Percentiles rank a stretch among this genome's conserved stretches.
phyloP scores from a whole-genome alignment of 2,329 filamentous ascomycete genomes.

The Colletotrichum musicola region DNA sequence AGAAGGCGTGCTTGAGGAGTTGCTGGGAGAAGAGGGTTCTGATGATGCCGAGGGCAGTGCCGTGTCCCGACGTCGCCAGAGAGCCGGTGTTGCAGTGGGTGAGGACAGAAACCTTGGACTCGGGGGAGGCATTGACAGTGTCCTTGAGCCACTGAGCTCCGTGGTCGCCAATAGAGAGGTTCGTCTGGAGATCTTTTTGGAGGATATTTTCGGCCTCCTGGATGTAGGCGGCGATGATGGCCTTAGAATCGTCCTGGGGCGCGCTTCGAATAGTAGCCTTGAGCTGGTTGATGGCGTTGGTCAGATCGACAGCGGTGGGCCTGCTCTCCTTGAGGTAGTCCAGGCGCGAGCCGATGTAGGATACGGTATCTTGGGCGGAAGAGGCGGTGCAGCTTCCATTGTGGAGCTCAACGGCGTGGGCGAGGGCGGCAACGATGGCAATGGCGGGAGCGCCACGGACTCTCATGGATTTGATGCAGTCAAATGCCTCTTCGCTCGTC shows the following conservation, averaged over 20 bases:
- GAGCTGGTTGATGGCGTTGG: slow-evolving; percentile 87
- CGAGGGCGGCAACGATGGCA: slow-evolving; percentile 94
- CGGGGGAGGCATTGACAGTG: slow-evolving; percentile 63
- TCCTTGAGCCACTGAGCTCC: slow-evolving; percentile 86
- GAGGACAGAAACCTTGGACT: slow-evolving; percentile 78
- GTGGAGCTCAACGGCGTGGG: slow-evolving; percentile 86
- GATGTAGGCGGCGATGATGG: slow-evolving; percentile 79
- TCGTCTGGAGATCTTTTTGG: slow-evolving; percentile 87
- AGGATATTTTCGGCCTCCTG: slow-evolving; percentile 88
- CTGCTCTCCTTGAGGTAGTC: slow-evolving; percentile 90
- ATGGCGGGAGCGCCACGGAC: slow-evolving; percentile 90
- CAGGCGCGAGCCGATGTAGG: slow-evolving; percentile 80
- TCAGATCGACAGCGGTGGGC: slow-evolving; percentile 94
- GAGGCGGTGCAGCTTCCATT: slow-evolving; percentile 63
- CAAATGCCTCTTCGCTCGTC: slow-evolving; percentile 81
- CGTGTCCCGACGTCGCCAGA: slow-evolving; percentile 96
- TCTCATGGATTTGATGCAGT: slow-evolving; percentile 85
- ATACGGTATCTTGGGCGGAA: slow-evolving; percentile 69
- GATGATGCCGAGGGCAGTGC: slow-evolving; percentile 94
- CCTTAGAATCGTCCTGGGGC: slow-evolving; percentile 50
- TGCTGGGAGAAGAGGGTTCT: slow-evolving; percentile 79
- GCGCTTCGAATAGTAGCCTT: slow-evolving; percentile 71
- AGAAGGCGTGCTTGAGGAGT: slow-evolving; percentile 86
- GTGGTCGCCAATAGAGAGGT: slow-evolving; percentile 84
- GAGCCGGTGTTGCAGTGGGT: slow-evolving; percentile 99